Conservation (phyloP, 75 land plant species). For the Cupressus sempervirens region DNA sequence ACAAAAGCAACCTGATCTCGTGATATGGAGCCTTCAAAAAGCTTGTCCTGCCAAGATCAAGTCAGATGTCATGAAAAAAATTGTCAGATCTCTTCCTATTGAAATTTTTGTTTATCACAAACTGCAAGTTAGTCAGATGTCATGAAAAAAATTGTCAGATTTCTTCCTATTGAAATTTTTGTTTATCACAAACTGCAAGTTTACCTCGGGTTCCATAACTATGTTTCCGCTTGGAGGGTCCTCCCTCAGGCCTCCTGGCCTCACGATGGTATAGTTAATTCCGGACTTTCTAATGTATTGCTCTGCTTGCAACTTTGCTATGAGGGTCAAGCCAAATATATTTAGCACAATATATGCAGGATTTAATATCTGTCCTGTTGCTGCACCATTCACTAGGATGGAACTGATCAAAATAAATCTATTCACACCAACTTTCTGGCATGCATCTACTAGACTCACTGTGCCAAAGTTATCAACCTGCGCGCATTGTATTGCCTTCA, state of each 20-base stretch:
- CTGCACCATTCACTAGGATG: slow-evolving; percentile 90
- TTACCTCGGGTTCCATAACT: slow-evolving; percentile 74
- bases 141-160: background rate
- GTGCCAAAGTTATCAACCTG: slow-evolving; percentile 96
- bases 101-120: background rate
- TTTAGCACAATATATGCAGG: slow-evolving; percentile 89
- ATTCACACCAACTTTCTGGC: slow-evolving; percentile 49
- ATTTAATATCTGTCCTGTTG: slow-evolving; percentile 82
- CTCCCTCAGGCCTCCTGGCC: slow-evolving; percentile 90
- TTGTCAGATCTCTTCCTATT: background rate
- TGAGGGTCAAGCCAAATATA: slow-evolving; percentile 74
- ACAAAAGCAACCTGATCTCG: slow-evolving; percentile 85
- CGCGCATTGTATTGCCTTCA: slow-evolving; percentile 9
- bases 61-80: background rate
- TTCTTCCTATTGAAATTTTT: background rate
- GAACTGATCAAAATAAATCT: slow-evolving; percentile 83
- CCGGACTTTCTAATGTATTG: slow-evolving; percentile 79
- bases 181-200: background rate
- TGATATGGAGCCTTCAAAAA: slow-evolving; percentile 78
- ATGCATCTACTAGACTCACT: slow-evolving; percentile 87
- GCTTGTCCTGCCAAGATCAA: slow-evolving; percentile 54
- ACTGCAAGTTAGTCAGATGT: background rate
- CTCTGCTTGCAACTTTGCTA: slow-evolving; percentile 95
- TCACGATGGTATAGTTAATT: slow-evolving; percentile 81
- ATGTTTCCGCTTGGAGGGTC: slow-evolving; percentile 77